phyloP scores from a whole-genome alignment of 805 yeast genomes.

The Ogataea ganodermae region DNA sequence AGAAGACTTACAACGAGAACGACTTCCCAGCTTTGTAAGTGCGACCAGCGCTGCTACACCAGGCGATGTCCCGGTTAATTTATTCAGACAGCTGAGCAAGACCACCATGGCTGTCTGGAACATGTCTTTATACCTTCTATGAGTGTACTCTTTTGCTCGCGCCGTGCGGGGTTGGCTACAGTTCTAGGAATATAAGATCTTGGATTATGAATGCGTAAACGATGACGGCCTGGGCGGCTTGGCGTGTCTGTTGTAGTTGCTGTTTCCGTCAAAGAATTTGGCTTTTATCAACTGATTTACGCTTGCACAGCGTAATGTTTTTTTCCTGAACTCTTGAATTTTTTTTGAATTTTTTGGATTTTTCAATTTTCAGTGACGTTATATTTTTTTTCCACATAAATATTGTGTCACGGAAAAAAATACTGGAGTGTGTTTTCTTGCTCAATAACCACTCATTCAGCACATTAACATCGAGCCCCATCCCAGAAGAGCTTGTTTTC shows the following conservation, averaged over 20 bases:
- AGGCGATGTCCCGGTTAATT: neutral
- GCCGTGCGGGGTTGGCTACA: neutral
- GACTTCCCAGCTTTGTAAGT: conserved; percentile 71
- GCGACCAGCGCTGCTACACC: neutral
- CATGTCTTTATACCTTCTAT: neutral
- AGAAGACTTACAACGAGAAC: conserved; percentile 44
- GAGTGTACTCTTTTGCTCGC: neutral
- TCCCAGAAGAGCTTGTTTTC: neutral
- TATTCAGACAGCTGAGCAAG: neutral
- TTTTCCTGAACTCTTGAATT: neutral
- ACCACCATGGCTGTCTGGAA: neutral
- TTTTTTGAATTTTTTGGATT: neutral
- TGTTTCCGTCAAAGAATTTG: neutral
- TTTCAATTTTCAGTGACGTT: conserved; percentile 11
- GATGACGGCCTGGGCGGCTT: no score
- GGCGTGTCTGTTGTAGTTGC: neutral
- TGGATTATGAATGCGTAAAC: neutral
- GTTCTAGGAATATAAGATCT: neutral
- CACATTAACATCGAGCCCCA: neutral
- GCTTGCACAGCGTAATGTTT: neutral
- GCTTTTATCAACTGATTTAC: neutral
- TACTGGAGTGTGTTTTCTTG: neutral
- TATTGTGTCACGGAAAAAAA: neutral
- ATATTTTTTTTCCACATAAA: neutral
- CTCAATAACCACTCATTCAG: neutral